Base-by-base conservation (phyloP, 192 early-diverging fungal species). In the Backusella mclennaniae region DNA sequence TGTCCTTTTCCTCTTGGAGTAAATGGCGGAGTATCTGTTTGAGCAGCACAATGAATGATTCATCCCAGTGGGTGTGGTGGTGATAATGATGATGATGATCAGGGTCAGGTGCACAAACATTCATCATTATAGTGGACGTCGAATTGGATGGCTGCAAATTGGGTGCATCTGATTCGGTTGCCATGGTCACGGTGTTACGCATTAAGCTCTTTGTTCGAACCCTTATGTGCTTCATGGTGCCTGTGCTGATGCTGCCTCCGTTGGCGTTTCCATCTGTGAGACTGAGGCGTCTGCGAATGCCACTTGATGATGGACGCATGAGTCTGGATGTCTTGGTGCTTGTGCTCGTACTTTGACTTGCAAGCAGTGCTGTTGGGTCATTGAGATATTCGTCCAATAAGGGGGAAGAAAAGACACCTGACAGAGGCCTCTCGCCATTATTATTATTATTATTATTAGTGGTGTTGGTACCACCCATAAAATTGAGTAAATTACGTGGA, bases 1-100 rank as follows among this genome's bases (percentile, higher is more conserved):
- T 33, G 39, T 92, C 92, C 19, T 89, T 85, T 35, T 89, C 87
- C 67, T 93, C 93, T 5, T 78, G 79, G 26, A 95, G 81, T 6
- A 93, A 82, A 81, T 97, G 94, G 3, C 90, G 84, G 6, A 96
- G 81, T 35, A 96, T 84, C 23, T 77, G 78, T 1, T 85, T 87
- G 83, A 95, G 80, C 63, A 96, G 92, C 33, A 85, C 78, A 9
- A 90, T 76, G 4, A 92, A 93, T 12, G 84, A 86, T 0, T 84
- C 80, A 77, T 92, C 92, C 19, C 93, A 84, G 38, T 89, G 67
- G 41, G 78, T 73, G 67, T 33, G 33, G 33, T 33, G 33, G 33
- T 33, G 33, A 33, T 33, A 33, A 3, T 33, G 19, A 39, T 79
- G 85, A 9, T 35, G 59, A 2, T 67, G 74, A 39, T 67, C 74